Percentiles rank a stretch among this genome's conserved stretches.
phyloP scores from a whole-genome alignment of 2,329 filamentous ascomycete genomes.

The Fusarium veterinarium region DNA sequence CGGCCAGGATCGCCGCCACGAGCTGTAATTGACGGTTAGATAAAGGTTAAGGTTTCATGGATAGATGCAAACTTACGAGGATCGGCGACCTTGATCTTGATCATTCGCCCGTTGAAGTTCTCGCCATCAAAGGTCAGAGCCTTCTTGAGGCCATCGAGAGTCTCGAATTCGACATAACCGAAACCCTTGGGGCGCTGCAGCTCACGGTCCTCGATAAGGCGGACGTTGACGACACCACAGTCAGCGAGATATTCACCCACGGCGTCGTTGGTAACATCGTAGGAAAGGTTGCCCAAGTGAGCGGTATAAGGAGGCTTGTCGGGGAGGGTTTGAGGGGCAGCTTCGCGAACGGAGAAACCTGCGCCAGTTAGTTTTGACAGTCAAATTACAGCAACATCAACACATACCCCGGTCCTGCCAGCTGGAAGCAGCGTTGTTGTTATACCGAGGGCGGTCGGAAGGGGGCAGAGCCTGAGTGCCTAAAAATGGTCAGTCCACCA shows the following conservation, averaged over 20 bases:
- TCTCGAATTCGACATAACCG: constrained; percentile 94
- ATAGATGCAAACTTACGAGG: constrained; percentile 76
- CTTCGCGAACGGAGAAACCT: constrained; percentile 75
- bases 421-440: constrained; percentile 48
- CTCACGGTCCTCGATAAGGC: constrained; percentile 96
- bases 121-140: constrained; percentile 85
- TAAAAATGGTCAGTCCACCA: constrained; percentile 47
- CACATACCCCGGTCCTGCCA: constrained; percentile 60
- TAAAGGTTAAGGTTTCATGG: background rate
- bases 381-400: background rate
- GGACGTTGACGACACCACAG: constrained; percentile 89
- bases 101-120: constrained; percentile 86
- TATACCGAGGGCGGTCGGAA: constrained; percentile 57
- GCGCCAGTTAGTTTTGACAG: constrained; percentile 34
- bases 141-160: constrained; percentile 89
- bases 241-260: constrained; percentile 87
- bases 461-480: constrained; percentile 69
- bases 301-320: constrained; percentile 95
- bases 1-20: constrained; percentile 76
- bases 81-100: constrained; percentile 95
- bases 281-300: constrained; percentile 95
- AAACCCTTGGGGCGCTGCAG: constrained; percentile 97
- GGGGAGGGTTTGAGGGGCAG: constrained; percentile 78
- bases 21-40: constrained; percentile 67
- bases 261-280: constrained; percentile 87